These are phyloP conservation scores for Metarhizium guizhouense DNA, from an alignment of 2,329 filamentous ascomycete species.

Conservation along the genomic window DNA sequence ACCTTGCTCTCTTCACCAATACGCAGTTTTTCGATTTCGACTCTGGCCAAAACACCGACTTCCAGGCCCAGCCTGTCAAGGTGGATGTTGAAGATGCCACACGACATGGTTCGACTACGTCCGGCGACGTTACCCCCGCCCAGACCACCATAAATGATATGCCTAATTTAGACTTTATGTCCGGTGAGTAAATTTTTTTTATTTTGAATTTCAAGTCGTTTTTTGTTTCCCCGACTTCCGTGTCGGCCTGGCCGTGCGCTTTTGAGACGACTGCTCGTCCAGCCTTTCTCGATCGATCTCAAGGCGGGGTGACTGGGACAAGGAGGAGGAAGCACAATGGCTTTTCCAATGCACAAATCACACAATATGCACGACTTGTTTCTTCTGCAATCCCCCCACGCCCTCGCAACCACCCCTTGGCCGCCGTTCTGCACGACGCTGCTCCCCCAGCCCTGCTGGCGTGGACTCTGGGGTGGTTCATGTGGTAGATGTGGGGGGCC, in stretches of 20 bases:
- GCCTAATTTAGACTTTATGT: constrained; percentile 38
- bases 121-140: constrained; percentile 29
- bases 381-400: background rate
- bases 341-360: background rate
- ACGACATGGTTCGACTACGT: constrained; percentile 21
- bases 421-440: background rate
- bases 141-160: constrained; percentile 37
- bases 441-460: background rate
- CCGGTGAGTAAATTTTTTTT: constrained; percentile 30
- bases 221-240: background rate
- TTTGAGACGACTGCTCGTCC: background rate
- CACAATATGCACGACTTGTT: constrained; percentile 3
- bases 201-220: background rate
- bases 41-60: constrained; percentile 49
- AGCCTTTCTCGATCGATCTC: background rate
- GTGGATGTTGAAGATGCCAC: constrained; percentile 23
- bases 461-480: constrained; percentile 12
- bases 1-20: constrained; percentile 73
- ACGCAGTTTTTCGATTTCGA: constrained; percentile 77
- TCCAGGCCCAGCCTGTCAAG: constrained; percentile 41
- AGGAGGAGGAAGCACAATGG: background rate
- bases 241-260: no score
- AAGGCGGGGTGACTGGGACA: background rate
- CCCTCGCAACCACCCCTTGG: constrained; percentile 2
- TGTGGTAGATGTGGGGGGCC: constrained; percentile 17